These are phyloP conservation scores for Hyparrhenia diplandra DNA, from an alignment of 176 grass and related monocot genomes.

Conservation along the genomic window DNA sequence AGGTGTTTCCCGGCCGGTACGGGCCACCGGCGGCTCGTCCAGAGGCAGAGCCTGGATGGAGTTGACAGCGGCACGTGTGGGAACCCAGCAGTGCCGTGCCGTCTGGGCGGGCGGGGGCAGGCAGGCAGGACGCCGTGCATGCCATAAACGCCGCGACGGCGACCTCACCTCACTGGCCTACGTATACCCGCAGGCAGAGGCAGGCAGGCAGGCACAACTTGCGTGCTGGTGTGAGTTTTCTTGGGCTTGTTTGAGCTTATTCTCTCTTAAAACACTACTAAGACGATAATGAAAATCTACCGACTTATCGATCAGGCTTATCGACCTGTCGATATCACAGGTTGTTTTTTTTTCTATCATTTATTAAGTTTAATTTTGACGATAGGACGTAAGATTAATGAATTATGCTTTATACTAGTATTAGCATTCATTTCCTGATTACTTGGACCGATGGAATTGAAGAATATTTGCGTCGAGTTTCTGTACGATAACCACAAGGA, in stretches of 20 bases:
- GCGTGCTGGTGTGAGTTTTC: neutral
- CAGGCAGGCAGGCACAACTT: neutral
- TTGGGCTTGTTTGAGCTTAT: no score
- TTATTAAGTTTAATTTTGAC: no score
- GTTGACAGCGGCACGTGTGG: slow-evolving; percentile 17
- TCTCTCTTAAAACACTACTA: no score
- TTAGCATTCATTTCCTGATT: neutral
- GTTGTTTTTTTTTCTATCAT: no score
- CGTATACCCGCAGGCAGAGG: neutral
- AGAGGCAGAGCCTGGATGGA: neutral
- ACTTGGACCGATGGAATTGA: neutral
- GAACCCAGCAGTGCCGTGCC: slow-evolving; percentile 23
- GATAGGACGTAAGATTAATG: no score
- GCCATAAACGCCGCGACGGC: slow-evolving; percentile 46
- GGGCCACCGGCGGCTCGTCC: neutral
- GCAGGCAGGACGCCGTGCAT: neutral
- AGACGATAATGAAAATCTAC: no score
- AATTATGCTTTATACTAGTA: no score
- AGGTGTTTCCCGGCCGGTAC: neutral
- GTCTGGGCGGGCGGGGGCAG: neutral
- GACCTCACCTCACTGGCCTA: slow-evolving; percentile 34
- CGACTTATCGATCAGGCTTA: no score
- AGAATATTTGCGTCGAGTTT: neutral
- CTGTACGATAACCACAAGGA: neutral
- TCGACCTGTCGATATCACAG: no score